Evolutionary conservation across 2,329 filamentous ascomycete species (phyloP).

Genomic region (Aspergillus pseudoterreus): DNA sequence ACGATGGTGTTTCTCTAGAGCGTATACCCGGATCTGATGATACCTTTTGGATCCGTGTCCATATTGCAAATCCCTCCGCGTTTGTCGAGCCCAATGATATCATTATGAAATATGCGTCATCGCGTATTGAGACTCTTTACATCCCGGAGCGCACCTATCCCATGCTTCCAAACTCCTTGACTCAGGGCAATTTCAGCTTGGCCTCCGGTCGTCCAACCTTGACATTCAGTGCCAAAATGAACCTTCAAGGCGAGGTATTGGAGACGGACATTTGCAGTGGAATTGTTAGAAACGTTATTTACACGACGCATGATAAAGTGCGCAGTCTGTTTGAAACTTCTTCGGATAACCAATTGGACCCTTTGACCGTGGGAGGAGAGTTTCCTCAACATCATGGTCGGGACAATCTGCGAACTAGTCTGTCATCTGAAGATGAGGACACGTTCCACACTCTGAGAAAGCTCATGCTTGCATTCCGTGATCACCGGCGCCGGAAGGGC

Average conservation of each 20-base stretch:
- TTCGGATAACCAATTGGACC: slow-evolving; percentile 12
- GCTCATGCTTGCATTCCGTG: slow-evolving; percentile 38
- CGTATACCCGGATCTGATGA: slow-evolving; percentile 40
- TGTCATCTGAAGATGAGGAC: slow-evolving; percentile 32
- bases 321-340: slow-evolving; percentile 35
- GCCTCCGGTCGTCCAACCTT: slow-evolving; percentile 52
- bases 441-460: slow-evolving; percentile 33
- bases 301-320: slow-evolving; percentile 46
- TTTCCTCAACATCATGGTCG: slow-evolving; percentile 16
- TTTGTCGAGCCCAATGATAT: slow-evolving; percentile 52
- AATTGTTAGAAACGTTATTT: slow-evolving; percentile 52
- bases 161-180: slow-evolving; percentile 53
- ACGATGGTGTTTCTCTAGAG: slow-evolving; percentile 61
- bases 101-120: slow-evolving; percentile 53
- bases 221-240: slow-evolving; percentile 58
- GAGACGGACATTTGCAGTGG: slow-evolving; percentile 55
- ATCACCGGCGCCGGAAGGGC: slow-evolving; percentile 35
- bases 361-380: slow-evolving; percentile 30
- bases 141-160: slow-evolving; percentile 52
- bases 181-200: slow-evolving; percentile 53
- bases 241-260: slow-evolving; percentile 49
- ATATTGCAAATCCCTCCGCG: slow-evolving; percentile 63
- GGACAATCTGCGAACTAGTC: slow-evolving; percentile 21
- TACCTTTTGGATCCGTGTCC: slow-evolving; percentile 58
- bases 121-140: slow-evolving; percentile 53